These are phyloP conservation scores for Nepenthes mirabilis DNA, from an alignment of 148 eudicot genomes.

Conservation along the genomic window DNA sequence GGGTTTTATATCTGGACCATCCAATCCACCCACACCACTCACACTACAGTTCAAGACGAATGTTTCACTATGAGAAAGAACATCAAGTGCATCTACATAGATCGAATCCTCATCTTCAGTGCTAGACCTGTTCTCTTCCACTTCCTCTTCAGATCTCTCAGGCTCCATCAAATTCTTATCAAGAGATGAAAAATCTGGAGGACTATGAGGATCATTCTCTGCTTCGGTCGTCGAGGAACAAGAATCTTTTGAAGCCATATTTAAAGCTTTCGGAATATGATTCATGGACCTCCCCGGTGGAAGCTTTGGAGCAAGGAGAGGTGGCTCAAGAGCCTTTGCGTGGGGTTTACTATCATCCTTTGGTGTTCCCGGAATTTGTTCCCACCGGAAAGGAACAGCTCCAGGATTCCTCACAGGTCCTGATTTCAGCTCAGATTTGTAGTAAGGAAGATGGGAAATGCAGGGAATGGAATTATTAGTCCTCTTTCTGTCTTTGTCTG, in stretches of 20 bases:
- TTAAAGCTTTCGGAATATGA: constrained; percentile 14
- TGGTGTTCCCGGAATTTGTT: constrained; percentile 69
- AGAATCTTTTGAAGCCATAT: constrained; percentile 12
- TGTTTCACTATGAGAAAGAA: constrained; percentile 59
- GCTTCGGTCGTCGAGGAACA: constrained; percentile 10
- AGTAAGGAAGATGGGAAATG: constrained; percentile 30
- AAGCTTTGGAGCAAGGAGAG: constrained; percentile 46
- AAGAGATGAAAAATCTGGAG: constrained; percentile 6
- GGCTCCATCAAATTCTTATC: constrained; percentile 17
- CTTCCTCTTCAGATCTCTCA: constrained; percentile 19
- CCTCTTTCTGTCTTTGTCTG: constrained; percentile 12
- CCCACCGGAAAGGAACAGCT: constrained; percentile 78
- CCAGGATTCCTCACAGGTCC: constrained; percentile 74
- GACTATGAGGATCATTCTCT: constrained; percentile 8
- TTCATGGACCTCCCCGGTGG: constrained; percentile 57
- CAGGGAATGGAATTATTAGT: not conserved
- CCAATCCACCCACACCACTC: constrained; percentile 54
- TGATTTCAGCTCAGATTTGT: constrained; percentile 58
- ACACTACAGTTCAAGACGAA: constrained; percentile 48
- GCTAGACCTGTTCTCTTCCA: constrained; percentile 15
- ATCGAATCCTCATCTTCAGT: constrained; percentile 38
- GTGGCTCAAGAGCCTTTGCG: constrained; percentile 13
- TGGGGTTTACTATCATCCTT: constrained; percentile 33
- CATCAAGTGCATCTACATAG: constrained; percentile 55
- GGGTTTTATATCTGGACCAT: constrained; percentile 23